A percentile compares a stretch with the other conserved stretches of the same genome.
phyloP scores from a whole-genome alignment of 306 rosid genomes.

The Oxytropis ochrocephala region DNA sequence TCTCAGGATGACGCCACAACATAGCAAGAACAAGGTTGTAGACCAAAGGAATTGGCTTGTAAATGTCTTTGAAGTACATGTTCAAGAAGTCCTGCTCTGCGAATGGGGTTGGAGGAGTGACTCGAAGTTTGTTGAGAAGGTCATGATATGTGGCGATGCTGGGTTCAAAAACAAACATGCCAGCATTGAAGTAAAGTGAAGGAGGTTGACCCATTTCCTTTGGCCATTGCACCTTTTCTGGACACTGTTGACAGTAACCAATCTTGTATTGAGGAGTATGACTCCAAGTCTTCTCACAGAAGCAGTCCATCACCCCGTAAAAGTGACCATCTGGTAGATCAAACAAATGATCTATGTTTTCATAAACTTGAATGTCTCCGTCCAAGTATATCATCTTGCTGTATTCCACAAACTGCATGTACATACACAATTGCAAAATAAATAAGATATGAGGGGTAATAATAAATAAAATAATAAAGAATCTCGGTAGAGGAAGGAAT shows the following conservation, averaged over 20 bases:
- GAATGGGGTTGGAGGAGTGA: constrained; percentile 59
- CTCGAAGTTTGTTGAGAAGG: constrained; percentile 34
- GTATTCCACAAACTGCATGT: constrained; percentile 69
- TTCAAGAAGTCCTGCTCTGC: constrained; percentile 83
- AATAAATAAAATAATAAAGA: no score
- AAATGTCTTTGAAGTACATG: constrained; percentile 48
- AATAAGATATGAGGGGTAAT: no score
- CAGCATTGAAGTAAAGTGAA: constrained; percentile 74
- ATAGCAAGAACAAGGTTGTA: constrained; percentile 68
- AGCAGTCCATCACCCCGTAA: constrained; percentile 74
- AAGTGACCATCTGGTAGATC: constrained; percentile 49
- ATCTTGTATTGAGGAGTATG: constrained; percentile 55
- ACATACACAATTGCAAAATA: no score
- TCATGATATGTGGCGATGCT: constrained; percentile 28
- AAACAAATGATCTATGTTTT: constrained; percentile 59
- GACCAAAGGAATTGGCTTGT: constrained; percentile 42
- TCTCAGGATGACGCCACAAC: constrained; percentile 83
- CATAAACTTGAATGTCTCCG: constrained; percentile 67
- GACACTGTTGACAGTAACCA: constrained; percentile 76
- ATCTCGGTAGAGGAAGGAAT: no score
- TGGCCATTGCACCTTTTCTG: constrained; percentile 56
- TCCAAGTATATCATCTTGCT: constrained; percentile 68
- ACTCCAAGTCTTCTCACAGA: constrained; percentile 79
- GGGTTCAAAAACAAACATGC: constrained; percentile 80
- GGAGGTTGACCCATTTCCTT: constrained; percentile 44